These are phyloP conservation scores for Backusella liffmaniae DNA, from an alignment of 192 early-diverging fungal species.

Conservation along the genomic window DNA sequence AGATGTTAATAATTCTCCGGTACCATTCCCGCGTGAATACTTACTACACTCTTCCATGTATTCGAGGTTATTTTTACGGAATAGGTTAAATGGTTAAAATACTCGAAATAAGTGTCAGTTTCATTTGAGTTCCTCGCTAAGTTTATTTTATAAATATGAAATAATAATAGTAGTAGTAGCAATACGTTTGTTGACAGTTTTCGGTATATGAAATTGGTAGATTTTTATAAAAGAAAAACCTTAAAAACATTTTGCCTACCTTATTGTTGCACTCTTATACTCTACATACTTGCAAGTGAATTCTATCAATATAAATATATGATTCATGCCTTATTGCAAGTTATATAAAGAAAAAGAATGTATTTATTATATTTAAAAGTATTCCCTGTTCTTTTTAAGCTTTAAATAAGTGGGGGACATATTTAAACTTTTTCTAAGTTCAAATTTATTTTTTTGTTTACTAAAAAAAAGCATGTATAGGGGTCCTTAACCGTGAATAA, in stretches of 20 bases:
- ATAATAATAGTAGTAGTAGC: too few relatives aligned
- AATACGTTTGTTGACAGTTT: neutral
- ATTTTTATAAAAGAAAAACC: neutral
- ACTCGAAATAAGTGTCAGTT: neutral
- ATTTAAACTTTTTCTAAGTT: too few relatives aligned
- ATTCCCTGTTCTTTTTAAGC: too few relatives aligned
- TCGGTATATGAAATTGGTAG: neutral
- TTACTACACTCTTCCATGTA: neutral
- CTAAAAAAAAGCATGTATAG: too few relatives aligned
- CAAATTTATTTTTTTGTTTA: too few relatives aligned
- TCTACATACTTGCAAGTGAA: too few relatives aligned
- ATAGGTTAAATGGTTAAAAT: too few relatives aligned
- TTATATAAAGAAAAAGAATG: neutral
- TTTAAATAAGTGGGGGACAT: too few relatives aligned
- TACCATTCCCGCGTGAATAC: neutral
- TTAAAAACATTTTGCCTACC: neutral
- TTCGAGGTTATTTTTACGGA: too few relatives aligned
- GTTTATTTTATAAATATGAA: neutral
- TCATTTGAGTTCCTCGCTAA: neutral
- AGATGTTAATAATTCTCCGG: neutral
- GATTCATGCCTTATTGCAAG: neutral
- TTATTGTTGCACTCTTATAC: too few relatives aligned
- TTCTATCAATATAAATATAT: neutral
- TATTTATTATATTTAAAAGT: neutral
- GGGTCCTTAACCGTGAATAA: too few relatives aligned